phyloP scores from a whole-genome alignment of 352 stramenopile species.

The Pythium brachiatum region DNA sequence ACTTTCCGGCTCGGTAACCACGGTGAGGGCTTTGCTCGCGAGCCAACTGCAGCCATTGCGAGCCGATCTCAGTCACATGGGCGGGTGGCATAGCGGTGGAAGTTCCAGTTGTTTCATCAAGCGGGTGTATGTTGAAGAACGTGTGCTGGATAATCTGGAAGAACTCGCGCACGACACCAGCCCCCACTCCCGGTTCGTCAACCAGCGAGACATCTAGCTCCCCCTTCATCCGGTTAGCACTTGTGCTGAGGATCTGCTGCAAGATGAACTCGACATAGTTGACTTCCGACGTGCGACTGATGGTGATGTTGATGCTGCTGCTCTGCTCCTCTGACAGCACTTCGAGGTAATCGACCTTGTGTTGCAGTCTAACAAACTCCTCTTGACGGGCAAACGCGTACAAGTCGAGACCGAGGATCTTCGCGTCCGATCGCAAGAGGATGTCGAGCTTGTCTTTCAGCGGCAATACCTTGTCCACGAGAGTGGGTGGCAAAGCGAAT shows the following conservation, averaged over 20 bases:
- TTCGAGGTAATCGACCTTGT: slow-evolving; percentile 76
- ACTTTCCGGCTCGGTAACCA: neutral
- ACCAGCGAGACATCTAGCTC: slow-evolving; percentile 64
- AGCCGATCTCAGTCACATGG: slow-evolving; percentile 56
- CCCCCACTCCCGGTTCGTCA: slow-evolving; percentile 64
- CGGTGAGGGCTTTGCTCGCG: slow-evolving; percentile 32
- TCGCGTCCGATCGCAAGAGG: slow-evolving; percentile 63
- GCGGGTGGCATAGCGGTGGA: slow-evolving; percentile 15
- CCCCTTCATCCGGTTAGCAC: slow-evolving; percentile 41
- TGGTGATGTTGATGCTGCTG: slow-evolving; percentile 47
- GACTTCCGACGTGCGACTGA: slow-evolving; percentile 53
- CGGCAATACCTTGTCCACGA: slow-evolving; percentile 35
- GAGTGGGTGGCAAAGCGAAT: slow-evolving; percentile 37
- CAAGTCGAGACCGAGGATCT: slow-evolving; percentile 66
- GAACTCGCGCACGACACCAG: slow-evolving; percentile 67
- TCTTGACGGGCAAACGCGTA: slow-evolving; percentile 51
- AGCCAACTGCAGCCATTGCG: slow-evolving; percentile 58
- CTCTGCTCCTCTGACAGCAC: slow-evolving; percentile 58
- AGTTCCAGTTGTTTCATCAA: slow-evolving; percentile 10
- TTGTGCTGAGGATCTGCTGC: slow-evolving; percentile 60
- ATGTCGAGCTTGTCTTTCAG: slow-evolving; percentile 57
- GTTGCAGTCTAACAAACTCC: slow-evolving; percentile 52
- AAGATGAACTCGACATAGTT: slow-evolving; percentile 74
- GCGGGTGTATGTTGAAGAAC: slow-evolving; percentile 41
- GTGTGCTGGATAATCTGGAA: slow-evolving; percentile 69